Evolutionary conservation across 805 yeast genomes (phyloP).

Genomic region (Candida sithepensis): DNA sequence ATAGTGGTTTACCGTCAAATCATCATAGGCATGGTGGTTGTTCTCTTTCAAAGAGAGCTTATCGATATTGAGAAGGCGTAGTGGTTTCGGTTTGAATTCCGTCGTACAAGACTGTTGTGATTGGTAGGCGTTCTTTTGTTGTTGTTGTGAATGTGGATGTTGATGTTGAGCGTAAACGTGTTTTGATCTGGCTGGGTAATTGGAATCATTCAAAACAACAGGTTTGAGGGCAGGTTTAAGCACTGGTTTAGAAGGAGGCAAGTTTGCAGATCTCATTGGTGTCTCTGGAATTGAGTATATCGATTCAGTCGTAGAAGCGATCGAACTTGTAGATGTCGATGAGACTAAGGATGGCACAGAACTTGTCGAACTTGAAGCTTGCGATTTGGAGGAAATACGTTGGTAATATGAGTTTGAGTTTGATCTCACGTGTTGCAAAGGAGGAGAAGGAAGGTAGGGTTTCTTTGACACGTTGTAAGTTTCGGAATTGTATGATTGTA

Average conservation of each 20-base stretch:
- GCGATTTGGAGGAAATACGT: constrained; percentile 2
- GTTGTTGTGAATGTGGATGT: background rate
- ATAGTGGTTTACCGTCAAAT: background rate
- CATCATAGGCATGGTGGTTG: background rate
- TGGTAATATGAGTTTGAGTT: constrained; percentile 1
- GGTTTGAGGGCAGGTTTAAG: background rate
- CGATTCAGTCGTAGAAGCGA: constrained; percentile 9
- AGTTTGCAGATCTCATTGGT: background rate
- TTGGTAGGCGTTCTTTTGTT: background rate
- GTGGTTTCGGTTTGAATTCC: background rate
- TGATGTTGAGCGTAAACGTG: background rate
- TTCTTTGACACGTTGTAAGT: background rate
- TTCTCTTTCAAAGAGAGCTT: background rate
- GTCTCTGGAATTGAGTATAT: background rate
- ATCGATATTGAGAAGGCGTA: background rate
- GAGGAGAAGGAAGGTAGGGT: constrained; percentile 12
- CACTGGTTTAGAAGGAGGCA: background rate
- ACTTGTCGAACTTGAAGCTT: constrained; percentile 28
- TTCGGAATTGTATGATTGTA: background rate
- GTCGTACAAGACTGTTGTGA: background rate
- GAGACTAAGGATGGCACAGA: constrained; percentile 36
- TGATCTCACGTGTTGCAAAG: background rate
- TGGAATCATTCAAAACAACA: background rate
- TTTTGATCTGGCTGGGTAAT: background rate
- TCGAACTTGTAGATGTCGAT: constrained; percentile 32